Evolutionary conservation across 2,329 filamentous ascomycete species (phyloP), one percentile per base, ranked within the genome.

Genomic region (Furcasterigmium furcatum): DNA sequence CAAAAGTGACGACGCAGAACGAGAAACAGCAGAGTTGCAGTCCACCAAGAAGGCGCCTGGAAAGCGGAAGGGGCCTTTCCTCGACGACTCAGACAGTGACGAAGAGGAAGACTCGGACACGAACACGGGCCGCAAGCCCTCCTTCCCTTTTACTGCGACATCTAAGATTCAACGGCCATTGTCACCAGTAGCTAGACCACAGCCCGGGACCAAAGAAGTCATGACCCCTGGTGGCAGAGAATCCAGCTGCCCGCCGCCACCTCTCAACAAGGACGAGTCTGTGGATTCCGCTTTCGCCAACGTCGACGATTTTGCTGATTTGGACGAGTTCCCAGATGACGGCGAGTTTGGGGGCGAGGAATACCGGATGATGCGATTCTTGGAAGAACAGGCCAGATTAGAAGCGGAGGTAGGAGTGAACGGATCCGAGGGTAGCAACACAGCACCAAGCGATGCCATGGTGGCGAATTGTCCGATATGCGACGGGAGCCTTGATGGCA

Each of bases 381-480:
- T 91, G 83, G 80, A 84, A 57, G 85, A 89, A 59, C 88, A 94
- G 61, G 81, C 81, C 36, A 76, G 79, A 10, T 70, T 85, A 50
- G 73, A 83, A 53, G 78, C 76, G 4, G 75, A 82, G 53, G 80
- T 81, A 48, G 68, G 71, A 9, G 73, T 70, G 8, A 61, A 66
- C 4, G 58, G 66, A 19, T 65, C 63, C 38, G 58, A 58, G 19
- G 61, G 66, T 34, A 59, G 59, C 13, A 54, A 59, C 12, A 56
- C 61, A 8, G 53, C 53, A 46, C 54, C 45, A 2, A 57, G 60
- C 22, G 58, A 60, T 18, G 55, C 55, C 16, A 66, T 66, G 54
- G 57, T 63, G 9, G 63, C 64, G 44, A 67, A 63, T 35, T 97
- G 91, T 62, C 92, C 92, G 1, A 84, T 97, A 22, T 97, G 94